Conservation (phyloP, 2,329 filamentous ascomycete species). For the Neofusicoccum umdonicola region DNA sequence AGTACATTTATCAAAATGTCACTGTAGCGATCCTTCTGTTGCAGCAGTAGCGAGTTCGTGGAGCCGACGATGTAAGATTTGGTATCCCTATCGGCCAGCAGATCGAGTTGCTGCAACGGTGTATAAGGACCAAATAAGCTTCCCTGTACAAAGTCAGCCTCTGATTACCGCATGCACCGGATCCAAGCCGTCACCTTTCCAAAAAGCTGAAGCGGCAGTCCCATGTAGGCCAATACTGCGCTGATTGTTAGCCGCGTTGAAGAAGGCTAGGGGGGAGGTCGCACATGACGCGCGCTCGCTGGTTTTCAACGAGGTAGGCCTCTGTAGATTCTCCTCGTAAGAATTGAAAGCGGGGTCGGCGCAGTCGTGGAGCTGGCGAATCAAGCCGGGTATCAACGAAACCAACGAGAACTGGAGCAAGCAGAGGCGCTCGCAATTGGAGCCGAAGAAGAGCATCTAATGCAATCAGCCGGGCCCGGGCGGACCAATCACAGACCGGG, state of each 20-base stretch:
- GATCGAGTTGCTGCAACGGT: constrained; percentile 89
- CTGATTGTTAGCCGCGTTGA: constrained; percentile 24
- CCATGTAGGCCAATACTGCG: constrained; percentile 83
- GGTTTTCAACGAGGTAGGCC: constrained; percentile 81
- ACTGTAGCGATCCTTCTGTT: constrained; percentile 93
- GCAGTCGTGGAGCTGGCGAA: constrained; percentile 89
- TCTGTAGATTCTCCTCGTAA: constrained; percentile 71
- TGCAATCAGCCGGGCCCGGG: constrained; percentile 21
- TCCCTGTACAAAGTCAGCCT: constrained; percentile 54
- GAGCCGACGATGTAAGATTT: constrained; percentile 98
- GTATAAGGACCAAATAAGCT: constrained; percentile 96
- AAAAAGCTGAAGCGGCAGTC: constrained; percentile 89
- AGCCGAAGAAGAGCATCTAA: constrained; percentile 80
- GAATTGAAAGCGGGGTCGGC: constrained; percentile 88
- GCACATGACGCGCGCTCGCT: constrained; percentile 80
- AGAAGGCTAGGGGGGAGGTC: constrained; percentile 19
- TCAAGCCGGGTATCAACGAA: constrained; percentile 88
- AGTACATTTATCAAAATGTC: constrained; percentile 84
- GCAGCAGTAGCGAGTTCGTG: constrained; percentile 88
- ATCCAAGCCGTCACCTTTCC: constrained; percentile 64
- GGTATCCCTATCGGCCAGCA: constrained; percentile 87
- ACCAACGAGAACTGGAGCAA: constrained; percentile 76
- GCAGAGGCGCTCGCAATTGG: constrained; percentile 75
- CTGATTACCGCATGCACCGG: no score
- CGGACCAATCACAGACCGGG: background rate